A percentile compares a stretch with the other conserved stretches of the same genome.
Conservation (phyloP, 2,329 filamentous ascomycete genomes). For the Curvularia sp. region DNA sequence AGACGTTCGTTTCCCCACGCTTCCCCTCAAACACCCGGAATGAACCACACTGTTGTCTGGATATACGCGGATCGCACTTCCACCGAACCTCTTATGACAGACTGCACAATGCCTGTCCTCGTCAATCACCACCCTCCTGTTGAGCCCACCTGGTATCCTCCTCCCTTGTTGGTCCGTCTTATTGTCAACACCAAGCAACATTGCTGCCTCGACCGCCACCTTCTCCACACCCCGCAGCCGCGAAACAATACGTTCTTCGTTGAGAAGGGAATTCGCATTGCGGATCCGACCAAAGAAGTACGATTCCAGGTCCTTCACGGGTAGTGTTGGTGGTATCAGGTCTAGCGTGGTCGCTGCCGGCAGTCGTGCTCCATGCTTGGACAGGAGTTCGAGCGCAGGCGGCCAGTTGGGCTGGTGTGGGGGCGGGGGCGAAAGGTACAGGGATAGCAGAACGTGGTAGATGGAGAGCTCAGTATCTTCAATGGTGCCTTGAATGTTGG, state of each 20-base stretch:
- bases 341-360: constrained; percentile 85
- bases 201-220: constrained; percentile 74
- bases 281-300: constrained; percentile 94
- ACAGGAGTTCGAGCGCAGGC: constrained; percentile 86
- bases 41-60: constrained; percentile 68
- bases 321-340: constrained; percentile 81
- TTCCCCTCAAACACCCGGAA: constrained; percentile 55
- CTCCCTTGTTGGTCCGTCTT: constrained; percentile 62
- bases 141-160: constrained; percentile 60
- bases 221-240: constrained; percentile 79
- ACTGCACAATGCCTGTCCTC: constrained; percentile 91
- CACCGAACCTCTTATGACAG: constrained; percentile 90
- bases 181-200: constrained; percentile 74
- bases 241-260: constrained; percentile 78
- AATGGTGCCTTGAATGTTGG: constrained; percentile 44
- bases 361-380: constrained; percentile 87
- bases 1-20: constrained; percentile 29
- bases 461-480: constrained; percentile 74
- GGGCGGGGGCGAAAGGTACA: constrained; percentile 83
- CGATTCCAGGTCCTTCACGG: constrained; percentile 78
- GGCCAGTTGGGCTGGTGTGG: constrained; percentile 74
- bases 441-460: constrained; percentile 86
- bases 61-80: constrained; percentile 88
- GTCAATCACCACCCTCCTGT: constrained; percentile 76
- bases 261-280: constrained; percentile 80